These are phyloP conservation scores for Dryas alaskensis DNA, from an alignment of 306 rosid species.

Conservation along the genomic window DNA sequence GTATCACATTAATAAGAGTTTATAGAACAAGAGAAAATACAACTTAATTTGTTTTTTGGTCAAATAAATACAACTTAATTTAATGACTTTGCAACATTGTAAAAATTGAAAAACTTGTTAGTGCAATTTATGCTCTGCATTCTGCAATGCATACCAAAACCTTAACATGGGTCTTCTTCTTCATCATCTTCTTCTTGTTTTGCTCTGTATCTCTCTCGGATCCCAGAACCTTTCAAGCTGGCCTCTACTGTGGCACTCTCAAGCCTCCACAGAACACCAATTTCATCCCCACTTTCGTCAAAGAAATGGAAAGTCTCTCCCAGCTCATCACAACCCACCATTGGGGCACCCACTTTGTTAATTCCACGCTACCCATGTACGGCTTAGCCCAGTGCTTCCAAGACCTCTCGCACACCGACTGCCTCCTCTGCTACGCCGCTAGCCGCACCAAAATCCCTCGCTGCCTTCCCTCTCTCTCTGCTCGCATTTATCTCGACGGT, in stretches of 20 bases:
- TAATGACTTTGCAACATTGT: too few species aligned
- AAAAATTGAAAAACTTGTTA: too few species aligned
- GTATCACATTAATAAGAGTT: too few species aligned
- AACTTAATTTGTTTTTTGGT: too few species aligned
- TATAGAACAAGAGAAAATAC: too few species aligned
- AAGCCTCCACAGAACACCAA: constrained; percentile 25
- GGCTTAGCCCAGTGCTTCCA: constrained; percentile 67
- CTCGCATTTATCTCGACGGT: constrained; percentile 75
- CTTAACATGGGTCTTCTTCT: constrained; percentile 20
- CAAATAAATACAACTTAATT: too few species aligned
- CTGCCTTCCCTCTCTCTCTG: constrained; percentile 71
- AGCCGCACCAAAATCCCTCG: constrained; percentile 72
- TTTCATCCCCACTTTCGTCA: constrained; percentile 57
- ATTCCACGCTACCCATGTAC: constrained; percentile 48
- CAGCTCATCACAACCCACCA: constrained; percentile 26
- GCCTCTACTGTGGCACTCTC: constrained; percentile 43
- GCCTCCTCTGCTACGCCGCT: constrained; percentile 77
- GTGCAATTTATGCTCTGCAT: neutral
- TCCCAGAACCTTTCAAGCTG: constrained; percentile 56
- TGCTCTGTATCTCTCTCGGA: constrained; percentile 37
- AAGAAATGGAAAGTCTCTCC: constrained; percentile 66
- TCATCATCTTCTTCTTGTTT: constrained; percentile 18
- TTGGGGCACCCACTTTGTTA: constrained; percentile 47
- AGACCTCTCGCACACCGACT: constrained; percentile 72
- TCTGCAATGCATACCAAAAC: neutral